Conservation (phyloP, 768 basidiomycete species). For the Glaciozyma martinii region DNA sequence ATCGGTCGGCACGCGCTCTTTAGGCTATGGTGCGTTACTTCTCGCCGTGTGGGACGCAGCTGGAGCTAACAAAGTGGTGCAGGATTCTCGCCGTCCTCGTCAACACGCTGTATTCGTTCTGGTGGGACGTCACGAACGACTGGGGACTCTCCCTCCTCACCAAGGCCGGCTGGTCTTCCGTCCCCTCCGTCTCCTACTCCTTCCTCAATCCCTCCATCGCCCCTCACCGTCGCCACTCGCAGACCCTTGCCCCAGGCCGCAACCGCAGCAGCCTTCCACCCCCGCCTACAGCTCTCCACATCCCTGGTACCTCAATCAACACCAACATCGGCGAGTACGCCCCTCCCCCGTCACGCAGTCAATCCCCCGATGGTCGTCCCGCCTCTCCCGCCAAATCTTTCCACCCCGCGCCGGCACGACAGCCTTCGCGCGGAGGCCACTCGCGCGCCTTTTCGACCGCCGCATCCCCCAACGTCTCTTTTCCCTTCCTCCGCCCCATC, state of each 20-base stretch:
- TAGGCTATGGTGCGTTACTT: slow-evolving; percentile 23
- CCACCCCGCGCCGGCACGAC: not conserved
- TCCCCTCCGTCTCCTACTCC: slow-evolving; percentile 13
- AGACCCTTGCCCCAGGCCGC: slow-evolving; percentile 20
- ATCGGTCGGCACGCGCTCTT: slow-evolving; percentile 27
- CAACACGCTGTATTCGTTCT: slow-evolving; percentile 92
- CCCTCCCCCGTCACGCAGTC: slow-evolving; percentile 17
- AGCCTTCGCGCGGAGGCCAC: not conserved
- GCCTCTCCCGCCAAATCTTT: not conserved
- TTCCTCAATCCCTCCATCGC: slow-evolving; percentile 4
- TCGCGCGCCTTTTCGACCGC: slow-evolving; percentile 28
- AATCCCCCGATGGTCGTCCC: not conserved
- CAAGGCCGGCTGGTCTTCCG: slow-evolving; percentile 36
- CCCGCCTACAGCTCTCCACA: not conserved
- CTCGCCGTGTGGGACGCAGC: not conserved
- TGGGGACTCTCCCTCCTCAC: slow-evolving; percentile 82
- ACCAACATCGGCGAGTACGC: not conserved
- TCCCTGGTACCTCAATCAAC: not conserved
- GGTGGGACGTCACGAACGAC: slow-evolving; percentile 98
- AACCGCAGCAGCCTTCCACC: not conserved
- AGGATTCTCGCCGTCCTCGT: slow-evolving; percentile 77
- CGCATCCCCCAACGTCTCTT: slow-evolving; percentile 35
- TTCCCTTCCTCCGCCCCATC: slow-evolving; percentile 55
- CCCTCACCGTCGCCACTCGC: slow-evolving; percentile 29
- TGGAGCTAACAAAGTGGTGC: not conserved